Conservation (phyloP, 805 yeast species). For the Lachancea meyersii region DNA sequence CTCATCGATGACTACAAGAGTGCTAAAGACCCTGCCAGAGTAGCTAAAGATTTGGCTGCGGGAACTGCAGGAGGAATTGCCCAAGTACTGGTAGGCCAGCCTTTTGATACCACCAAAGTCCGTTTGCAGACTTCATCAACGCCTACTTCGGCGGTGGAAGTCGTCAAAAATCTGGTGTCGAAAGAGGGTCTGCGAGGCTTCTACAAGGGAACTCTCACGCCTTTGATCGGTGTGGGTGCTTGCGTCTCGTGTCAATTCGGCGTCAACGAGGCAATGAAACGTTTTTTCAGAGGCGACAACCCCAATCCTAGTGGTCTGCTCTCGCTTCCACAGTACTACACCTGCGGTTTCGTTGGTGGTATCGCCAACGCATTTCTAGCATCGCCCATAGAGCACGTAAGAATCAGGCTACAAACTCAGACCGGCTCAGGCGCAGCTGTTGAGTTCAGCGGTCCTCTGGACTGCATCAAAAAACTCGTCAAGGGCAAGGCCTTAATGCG, state of each 20-base stretch:
- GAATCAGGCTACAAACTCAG: slow-evolving; percentile 88
- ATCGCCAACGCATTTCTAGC: slow-evolving; percentile 83
- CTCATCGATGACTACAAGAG: slow-evolving; percentile 29
- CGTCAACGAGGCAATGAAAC: slow-evolving; percentile 89
- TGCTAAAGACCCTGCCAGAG: slow-evolving; percentile 30
- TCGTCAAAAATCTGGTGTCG: slow-evolving; percentile 58
- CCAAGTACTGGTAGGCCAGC: slow-evolving; percentile 93
- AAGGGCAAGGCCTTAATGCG: slow-evolving; percentile 57
- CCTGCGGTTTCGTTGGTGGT: slow-evolving; percentile 89
- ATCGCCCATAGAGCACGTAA: slow-evolving; percentile 89
- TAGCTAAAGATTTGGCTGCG: slow-evolving; percentile 72
- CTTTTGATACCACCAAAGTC: slow-evolving; percentile 92
- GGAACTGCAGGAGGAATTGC: slow-evolving; percentile 96
- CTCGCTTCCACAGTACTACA: slow-evolving; percentile 60
- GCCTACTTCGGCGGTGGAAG: slow-evolving; percentile 65
- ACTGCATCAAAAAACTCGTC: slow-evolving; percentile 44
- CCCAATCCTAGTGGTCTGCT: slow-evolving; percentile 36
- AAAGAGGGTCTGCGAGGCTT: slow-evolving; percentile 84
- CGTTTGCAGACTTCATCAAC: slow-evolving; percentile 83
- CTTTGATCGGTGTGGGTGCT: slow-evolving; percentile 94
- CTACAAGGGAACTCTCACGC: slow-evolving; percentile 91
- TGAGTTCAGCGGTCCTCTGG: slow-evolving; percentile 52
- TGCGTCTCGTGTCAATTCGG: slow-evolving; percentile 96
- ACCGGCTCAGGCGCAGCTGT: slow-evolving; percentile 39
- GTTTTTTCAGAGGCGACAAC: slow-evolving; percentile 50